Evolutionary conservation across 441 rosid genomes (phyloP), one percentile per base, ranked within the genome.

Genomic region (Populus trichocarpa): DNA sequence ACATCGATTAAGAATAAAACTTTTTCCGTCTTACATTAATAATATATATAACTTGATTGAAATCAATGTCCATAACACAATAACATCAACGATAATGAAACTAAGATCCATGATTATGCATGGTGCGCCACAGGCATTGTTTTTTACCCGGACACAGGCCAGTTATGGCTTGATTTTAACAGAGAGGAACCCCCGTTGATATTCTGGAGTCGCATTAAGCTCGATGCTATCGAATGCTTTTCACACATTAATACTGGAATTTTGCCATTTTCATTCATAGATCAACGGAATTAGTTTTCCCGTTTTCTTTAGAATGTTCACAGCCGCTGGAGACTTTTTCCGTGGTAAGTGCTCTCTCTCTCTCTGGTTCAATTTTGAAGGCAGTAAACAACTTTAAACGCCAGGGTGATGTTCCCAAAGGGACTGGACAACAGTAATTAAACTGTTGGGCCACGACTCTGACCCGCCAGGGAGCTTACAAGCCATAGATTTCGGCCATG

Each of bases 381-480:
- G 57, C 20, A 46, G 57, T 14, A 4, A 5, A 5, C 57, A 46
- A 1, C 57, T 46, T 30, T 53, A 53, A 53, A 53, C 22, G 61
- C 8, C 8, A 53, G 53, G 70, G 53, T 26, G 26, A 30, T 36
- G 36, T 18, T 69, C 42, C 76, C 7, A 12, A 38, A 25, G 69
- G 50, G 65, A 59, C 63, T 38, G 63, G 59, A 23, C 32, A 63
- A 23, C n/a, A 3, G 50, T n/a, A 74, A 57, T 61, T 11, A 50
- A 46, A 67, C 38, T 22, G 18, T 7, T 32, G 2, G 36, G 65
- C 8, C 63, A 10, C n/a, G 9, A 13, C n/a, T 53, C 20, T 67
- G 76, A 33, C 72, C 66, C 67, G 67, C 28, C 70, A 66, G 32
- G 25, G 30, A 78, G 53, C 63, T 77, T 59, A 70, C 67, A 1